These are phyloP conservation scores for Avena sativa DNA, from an alignment of 176 grass and related monocot genomes.

Conservation along the genomic window DNA sequence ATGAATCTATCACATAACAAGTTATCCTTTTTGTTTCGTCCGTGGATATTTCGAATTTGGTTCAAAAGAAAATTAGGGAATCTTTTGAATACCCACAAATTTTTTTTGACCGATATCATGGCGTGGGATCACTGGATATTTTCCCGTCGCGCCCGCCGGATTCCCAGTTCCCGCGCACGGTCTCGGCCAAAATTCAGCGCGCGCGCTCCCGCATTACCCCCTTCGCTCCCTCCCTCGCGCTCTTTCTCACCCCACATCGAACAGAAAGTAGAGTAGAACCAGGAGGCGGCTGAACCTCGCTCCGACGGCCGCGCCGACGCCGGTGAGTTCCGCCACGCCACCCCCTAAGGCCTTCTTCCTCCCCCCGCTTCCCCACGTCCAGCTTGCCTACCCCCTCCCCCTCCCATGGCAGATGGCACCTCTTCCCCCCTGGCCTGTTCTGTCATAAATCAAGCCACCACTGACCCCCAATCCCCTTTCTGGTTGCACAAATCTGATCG, in stretches of 20 bases:
- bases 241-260: not conserved
- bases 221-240: too few relatives aligned
- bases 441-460: not conserved
- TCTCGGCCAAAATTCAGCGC: not conserved
- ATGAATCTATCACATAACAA: too few relatives aligned
- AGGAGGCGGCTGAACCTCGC: not conserved
- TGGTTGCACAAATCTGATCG: not conserved
- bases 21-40: too few relatives aligned
- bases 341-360: not conserved
- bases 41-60: too few relatives aligned
- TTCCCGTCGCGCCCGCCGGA: not conserved
- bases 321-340: not conserved
- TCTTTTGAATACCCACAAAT: too few relatives aligned
- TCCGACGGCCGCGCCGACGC: not conserved
- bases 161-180: not conserved
- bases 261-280: not conserved
- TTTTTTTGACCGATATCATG: too few relatives aligned
- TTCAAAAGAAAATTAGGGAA: too few relatives aligned
- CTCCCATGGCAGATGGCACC: not conserved
- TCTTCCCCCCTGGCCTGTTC: not conserved
- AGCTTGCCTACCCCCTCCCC: not conserved
- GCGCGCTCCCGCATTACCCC: not conserved
- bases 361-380: not conserved
- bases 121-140: too few relatives aligned
- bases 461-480: not conserved